phyloP scores from a whole-genome alignment of 768 basidiomycete species.

The Exidia glandulosa region DNA sequence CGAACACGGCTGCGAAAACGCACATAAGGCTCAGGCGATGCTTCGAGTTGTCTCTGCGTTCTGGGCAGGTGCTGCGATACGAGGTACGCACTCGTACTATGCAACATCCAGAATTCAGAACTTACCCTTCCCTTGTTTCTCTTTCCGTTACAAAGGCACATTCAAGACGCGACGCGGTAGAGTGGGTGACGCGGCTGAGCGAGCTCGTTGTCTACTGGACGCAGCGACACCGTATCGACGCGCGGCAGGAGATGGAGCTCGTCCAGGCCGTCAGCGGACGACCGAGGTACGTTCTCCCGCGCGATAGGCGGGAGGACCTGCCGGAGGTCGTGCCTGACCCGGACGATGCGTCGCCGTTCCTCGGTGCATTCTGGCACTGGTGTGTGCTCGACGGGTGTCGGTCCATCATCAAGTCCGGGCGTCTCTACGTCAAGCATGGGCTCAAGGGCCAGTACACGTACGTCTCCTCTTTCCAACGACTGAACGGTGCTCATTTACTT shows the following conservation, averaged over 20 bases:
- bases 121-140: not conserved
- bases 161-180: slow-evolving; percentile 53
- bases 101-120: not conserved
- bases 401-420: slow-evolving; percentile 61
- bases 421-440: slow-evolving; percentile 61
- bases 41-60: slow-evolving; percentile 66
- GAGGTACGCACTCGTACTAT: slow-evolving; percentile 53
- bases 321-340: slow-evolving; percentile 45
- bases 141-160: slow-evolving; percentile 36
- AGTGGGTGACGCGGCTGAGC: slow-evolving; percentile 77
- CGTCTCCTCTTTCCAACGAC: slow-evolving; percentile 16
- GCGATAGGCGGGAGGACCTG: slow-evolving; percentile 45
- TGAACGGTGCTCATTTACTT: not conserved
- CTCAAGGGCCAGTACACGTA: slow-evolving; percentile 70
- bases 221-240: slow-evolving; percentile 60
- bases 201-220: slow-evolving; percentile 72
- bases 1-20: slow-evolving; percentile 30
- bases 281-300: slow-evolving; percentile 19
- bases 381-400: slow-evolving; percentile 74
- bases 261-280: slow-evolving; percentile 41
- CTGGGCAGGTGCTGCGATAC: slow-evolving; percentile 59
- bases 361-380: slow-evolving; percentile 73
- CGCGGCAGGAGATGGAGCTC: slow-evolving; percentile 71
- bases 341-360: slow-evolving; percentile 42
- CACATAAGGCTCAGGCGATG: slow-evolving; percentile 48